These are phyloP conservation scores for Malus fusca DNA, from an alignment of 306 rosid species.

Conservation along the genomic window DNA sequence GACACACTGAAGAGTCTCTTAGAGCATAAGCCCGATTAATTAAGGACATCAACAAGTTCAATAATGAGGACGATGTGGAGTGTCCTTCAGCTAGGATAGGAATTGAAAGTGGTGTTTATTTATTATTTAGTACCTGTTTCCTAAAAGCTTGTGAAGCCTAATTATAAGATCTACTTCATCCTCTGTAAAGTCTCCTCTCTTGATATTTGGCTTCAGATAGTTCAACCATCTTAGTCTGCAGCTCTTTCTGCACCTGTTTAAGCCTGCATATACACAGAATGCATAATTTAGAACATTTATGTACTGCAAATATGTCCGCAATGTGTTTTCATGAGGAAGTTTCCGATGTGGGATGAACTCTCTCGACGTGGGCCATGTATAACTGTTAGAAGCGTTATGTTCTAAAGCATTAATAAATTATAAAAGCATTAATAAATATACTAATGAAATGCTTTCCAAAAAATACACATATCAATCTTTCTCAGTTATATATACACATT, in stretches of 20 bases:
- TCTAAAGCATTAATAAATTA: not conserved
- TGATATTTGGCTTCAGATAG: constrained; percentile 42
- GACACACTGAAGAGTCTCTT: too few species aligned
- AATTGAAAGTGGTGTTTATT: not conserved
- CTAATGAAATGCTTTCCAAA: not conserved
- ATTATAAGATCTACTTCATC: constrained; percentile 40
- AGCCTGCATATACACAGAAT: constrained; percentile 9
- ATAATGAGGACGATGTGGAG: not conserved
- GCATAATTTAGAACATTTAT: not conserved
- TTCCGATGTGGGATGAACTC: not conserved
- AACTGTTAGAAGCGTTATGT: not conserved
- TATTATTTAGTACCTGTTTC: constrained; percentile 26
- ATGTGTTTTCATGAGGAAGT: not conserved
- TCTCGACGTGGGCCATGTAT: too few species aligned
- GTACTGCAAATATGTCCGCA: not conserved
- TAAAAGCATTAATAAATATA: not conserved
- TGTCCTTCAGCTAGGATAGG: not conserved
- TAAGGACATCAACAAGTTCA: too few species aligned
- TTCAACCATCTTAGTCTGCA: constrained; percentile 51
- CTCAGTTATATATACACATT: not conserved
- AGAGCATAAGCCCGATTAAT: too few species aligned
- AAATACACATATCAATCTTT: not conserved
- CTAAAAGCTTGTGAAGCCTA: constrained; percentile 44
- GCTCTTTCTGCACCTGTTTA: constrained; percentile 49
- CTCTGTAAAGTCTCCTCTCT: constrained; percentile 24